phyloP scores from a whole-genome alignment of 1,284 basidiomycete genomes.

The Cerrena zonata region DNA sequence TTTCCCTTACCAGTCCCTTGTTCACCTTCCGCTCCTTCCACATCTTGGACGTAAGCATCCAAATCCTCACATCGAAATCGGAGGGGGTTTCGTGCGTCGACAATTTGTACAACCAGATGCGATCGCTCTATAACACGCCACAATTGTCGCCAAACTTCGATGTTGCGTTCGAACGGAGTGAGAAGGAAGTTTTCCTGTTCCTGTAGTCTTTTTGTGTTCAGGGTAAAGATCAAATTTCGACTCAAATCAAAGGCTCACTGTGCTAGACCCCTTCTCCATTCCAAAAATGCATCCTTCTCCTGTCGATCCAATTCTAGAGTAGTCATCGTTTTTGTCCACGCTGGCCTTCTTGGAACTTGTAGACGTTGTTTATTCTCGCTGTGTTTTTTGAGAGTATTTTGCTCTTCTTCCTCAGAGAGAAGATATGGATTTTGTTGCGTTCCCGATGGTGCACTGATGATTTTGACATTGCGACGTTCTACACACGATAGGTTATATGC shows the following conservation, averaged over 20 bases:
- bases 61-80: conserved; percentile 89
- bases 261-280: conserved; percentile 88
- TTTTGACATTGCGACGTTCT: conserved; percentile 90
- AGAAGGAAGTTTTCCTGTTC: conserved; percentile 77
- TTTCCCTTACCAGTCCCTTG: conserved; percentile 69
- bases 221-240: conserved; percentile 5
- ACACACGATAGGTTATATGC: conserved; percentile 9
- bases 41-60: conserved; percentile 79
- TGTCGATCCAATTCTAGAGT: conserved; percentile 75
- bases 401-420: conserved; percentile 80
- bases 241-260: conserved; percentile 46
- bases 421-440: conserved; percentile 81
- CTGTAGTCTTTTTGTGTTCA: conserved; percentile 50
- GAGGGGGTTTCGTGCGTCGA: conserved; percentile 89
- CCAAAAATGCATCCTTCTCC: conserved; percentile 83
- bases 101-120: conserved; percentile 90
- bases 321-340: conserved; percentile 80
- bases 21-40: conserved; percentile 73
- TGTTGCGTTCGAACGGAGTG: conserved; percentile 92
- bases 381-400: conserved; percentile 67
- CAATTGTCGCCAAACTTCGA: conserved; percentile 94
- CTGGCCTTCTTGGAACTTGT: conserved; percentile 79
- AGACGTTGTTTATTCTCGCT: conserved; percentile 67
- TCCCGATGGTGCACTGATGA: conserved; percentile 67
- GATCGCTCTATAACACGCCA: conserved; percentile 94